Conservation (phyloP, 257 asterid species). For the Penstemon eatonii region DNA sequence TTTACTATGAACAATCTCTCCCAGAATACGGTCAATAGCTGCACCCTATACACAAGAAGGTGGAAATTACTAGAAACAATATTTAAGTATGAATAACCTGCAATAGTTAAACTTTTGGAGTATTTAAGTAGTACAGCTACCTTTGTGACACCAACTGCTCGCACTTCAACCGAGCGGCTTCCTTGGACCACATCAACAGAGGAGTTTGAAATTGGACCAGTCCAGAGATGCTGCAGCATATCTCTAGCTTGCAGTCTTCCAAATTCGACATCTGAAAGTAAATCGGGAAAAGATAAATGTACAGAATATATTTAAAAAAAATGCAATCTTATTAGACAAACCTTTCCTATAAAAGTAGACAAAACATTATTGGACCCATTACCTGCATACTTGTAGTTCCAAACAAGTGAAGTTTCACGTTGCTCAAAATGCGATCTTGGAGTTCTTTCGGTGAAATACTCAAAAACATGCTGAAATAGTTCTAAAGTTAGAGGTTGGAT, state of each 20-base stretch:
- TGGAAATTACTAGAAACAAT: too few relatives aligned
- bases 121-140: conserved; percentile 37
- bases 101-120: conserved; percentile 3
- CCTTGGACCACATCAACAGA: conserved; percentile 98
- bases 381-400: conserved; percentile 99
- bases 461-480: conserved; percentile 79
- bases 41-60: conserved; percentile 61
- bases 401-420: conserved; percentile 90
- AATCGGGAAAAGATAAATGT: conserved; percentile 11
- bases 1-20: conserved; percentile 90
- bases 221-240: conserved; percentile 98
- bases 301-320: conserved; percentile 1
- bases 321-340: conserved; percentile 15
- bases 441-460: conserved; percentile 96
- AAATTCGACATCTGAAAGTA: conserved; percentile 70
- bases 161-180: conserved; percentile 87
- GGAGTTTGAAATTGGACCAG: conserved; percentile 95
- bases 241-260: conserved; percentile 99
- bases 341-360: neutral
- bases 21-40: conserved; percentile 87
- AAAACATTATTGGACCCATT: conserved; percentile 19
- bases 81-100: neutral
- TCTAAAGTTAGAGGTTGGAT: conserved; percentile 28
- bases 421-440: conserved; percentile 86
- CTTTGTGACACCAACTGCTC: conserved; percentile 97